Evolutionary conservation across 345 rosid species (phyloP).

Genomic region (Populus deltoides): DNA sequence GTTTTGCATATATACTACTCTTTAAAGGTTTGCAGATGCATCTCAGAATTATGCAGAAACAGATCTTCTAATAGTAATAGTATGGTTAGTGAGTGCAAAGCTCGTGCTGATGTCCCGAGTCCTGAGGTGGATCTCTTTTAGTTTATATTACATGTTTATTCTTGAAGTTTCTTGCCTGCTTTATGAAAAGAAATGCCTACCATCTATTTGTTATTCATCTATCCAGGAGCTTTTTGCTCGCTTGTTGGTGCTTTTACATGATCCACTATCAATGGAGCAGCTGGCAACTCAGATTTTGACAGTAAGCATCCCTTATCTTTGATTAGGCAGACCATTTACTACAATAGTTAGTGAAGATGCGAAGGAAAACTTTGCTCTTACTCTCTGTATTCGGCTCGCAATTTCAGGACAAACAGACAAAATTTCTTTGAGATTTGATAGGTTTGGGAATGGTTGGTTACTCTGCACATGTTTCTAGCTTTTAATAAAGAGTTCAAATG

Average conservation of each 20-base stretch:
- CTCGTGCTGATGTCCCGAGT: slow-evolving; percentile 75
- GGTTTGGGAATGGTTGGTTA: slow-evolving; percentile 5
- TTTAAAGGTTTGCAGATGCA: slow-evolving; percentile 92
- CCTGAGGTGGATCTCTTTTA: slow-evolving; percentile 61
- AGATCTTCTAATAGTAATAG: slow-evolving; percentile 51
- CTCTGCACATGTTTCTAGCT: background rate
- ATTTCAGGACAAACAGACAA: background rate
- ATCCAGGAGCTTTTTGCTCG: slow-evolving; percentile 91
- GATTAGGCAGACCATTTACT: background rate
- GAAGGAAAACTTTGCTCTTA: background rate
- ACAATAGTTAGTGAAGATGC: background rate
- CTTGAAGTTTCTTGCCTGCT: slow-evolving; percentile 1
- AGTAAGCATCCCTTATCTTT: slow-evolving; percentile 42
- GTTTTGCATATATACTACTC: slow-evolving; percentile 22
- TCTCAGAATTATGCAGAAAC: slow-evolving; percentile 75
- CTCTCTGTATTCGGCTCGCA: background rate
- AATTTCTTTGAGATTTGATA: background rate
- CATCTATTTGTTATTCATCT: slow-evolving; percentile 17
- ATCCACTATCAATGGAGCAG: slow-evolving; percentile 88
- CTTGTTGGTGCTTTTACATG: slow-evolving; percentile 87
- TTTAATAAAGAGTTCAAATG: background rate
- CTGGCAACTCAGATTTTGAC: slow-evolving; percentile 82
- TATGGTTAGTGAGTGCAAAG: slow-evolving; percentile 76
- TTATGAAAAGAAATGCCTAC: slow-evolving; percentile 16
- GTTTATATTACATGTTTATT: slow-evolving; percentile 16